A percentile compares a stretch with the other conserved stretches of the same genome.
phyloP scores from a whole-genome alignment of 352 stramenopile genomes.

The Halophytophthora polymorphica region DNA sequence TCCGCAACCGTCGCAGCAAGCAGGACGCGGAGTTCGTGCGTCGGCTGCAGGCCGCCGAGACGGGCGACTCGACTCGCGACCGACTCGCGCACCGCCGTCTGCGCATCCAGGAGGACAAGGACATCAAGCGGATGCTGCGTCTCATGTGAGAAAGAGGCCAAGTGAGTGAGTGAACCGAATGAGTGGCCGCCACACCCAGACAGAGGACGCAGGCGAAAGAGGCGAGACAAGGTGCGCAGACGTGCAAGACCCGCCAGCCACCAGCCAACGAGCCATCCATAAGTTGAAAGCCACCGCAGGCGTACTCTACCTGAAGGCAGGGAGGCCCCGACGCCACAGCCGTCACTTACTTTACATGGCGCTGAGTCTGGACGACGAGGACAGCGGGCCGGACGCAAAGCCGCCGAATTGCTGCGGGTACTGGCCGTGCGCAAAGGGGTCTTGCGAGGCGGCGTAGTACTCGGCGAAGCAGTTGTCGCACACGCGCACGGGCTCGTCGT shows the following conservation, averaged over 20 bases:
- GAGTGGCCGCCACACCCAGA: no score
- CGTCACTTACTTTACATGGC: no score
- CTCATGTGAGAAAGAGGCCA: conserved; percentile 33
- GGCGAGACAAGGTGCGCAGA: no score
- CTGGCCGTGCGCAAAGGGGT: conserved; percentile 16
- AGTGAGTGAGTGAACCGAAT: background rate
- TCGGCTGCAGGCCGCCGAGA: conserved; percentile 17
- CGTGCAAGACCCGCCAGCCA: no score
- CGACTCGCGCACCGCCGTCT: conserved; percentile 27
- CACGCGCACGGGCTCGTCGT: conserved; percentile 80
- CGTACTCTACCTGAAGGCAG: no score
- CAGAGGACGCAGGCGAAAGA: no score
- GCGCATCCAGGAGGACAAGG: conserved; percentile 58
- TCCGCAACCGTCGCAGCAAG: conserved; percentile 52
- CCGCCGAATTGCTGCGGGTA: conserved; percentile 17
- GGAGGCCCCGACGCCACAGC: no score
- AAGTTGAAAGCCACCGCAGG: no score
- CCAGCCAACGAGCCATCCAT: no score
- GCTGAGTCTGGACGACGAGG: conserved; percentile 27
- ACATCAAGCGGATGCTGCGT: conserved; percentile 64
- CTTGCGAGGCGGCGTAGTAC: conserved; percentile 48
- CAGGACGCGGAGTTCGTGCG: conserved; percentile 21
- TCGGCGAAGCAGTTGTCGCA: conserved; percentile 85
- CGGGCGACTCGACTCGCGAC: conserved; percentile 20
- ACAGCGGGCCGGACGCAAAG: conserved; percentile 28